Percentiles rank a stretch among this genome's conserved stretches.
Conservation (phyloP, 345 rosid species). For the Dovyalis caffra region DNA sequence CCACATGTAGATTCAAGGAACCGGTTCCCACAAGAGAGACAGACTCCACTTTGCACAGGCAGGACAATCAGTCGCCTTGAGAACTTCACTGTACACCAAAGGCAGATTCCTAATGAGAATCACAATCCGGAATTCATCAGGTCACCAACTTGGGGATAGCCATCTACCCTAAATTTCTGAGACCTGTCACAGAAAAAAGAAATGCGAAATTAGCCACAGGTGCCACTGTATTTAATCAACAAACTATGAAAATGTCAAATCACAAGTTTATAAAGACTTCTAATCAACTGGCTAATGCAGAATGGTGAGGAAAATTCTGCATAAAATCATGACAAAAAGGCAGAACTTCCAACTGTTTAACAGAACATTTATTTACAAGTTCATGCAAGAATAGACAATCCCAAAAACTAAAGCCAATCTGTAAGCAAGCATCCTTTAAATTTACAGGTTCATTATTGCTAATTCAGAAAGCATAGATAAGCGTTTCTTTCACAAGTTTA, state of each 20-base stretch:
- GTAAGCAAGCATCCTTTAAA: background rate
- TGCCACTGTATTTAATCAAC: background rate
- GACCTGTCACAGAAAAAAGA: slow-evolving; percentile 17
- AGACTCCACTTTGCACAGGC: slow-evolving; percentile 8
- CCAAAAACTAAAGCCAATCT: background rate
- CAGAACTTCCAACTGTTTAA: background rate
- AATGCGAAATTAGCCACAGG: background rate
- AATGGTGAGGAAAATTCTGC: background rate
- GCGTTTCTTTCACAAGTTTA: background rate
- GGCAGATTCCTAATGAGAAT: slow-evolving; percentile 19
- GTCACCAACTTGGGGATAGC: slow-evolving; percentile 24
- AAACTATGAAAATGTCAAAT: background rate
- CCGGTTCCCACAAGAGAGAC: slow-evolving; percentile 20
- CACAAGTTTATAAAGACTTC: background rate
- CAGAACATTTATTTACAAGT: background rate
- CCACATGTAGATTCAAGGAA: slow-evolving; percentile 18
- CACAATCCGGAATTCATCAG: slow-evolving; percentile 16
- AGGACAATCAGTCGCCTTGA: slow-evolving; percentile 8
- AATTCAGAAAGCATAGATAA: background rate
- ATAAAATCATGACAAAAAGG: background rate
- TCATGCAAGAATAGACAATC: background rate
- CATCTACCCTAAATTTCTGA: slow-evolving; percentile 32
- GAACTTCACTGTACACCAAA: slow-evolving; percentile 33
- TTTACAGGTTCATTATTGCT: background rate
- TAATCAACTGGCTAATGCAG: background rate